Percentiles rank a stretch among this genome's conserved stretches.
These are phyloP conservation scores for Thecamonas trahens DNA, from an alignment of 78 protist species.

Conservation along the genomic window DNA sequence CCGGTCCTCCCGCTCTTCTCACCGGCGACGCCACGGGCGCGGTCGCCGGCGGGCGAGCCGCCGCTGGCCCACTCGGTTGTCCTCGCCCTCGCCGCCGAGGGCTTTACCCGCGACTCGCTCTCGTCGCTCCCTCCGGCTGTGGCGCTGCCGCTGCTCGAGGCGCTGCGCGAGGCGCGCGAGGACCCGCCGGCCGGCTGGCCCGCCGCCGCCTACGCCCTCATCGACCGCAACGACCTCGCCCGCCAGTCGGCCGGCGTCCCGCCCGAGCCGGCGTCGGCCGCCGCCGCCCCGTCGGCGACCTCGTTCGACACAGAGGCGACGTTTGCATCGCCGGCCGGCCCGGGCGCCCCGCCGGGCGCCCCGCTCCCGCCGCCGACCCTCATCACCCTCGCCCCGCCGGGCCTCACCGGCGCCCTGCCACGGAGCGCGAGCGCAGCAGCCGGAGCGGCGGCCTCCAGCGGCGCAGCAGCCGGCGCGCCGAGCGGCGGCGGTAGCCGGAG, in stretches of 20 bases:
- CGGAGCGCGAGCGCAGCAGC: neutral
- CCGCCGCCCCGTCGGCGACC: neutral
- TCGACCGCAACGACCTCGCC: constrained; percentile 18
- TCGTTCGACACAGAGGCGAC: neutral
- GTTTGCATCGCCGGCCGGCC: neutral
- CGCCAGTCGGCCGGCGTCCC: neutral
- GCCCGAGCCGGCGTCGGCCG: neutral
- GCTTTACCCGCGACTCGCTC: neutral
- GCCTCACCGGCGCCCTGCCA: neutral
- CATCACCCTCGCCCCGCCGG: neutral
- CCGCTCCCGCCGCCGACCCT: neutral
- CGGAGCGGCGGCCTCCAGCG: neutral
- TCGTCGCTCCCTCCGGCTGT: constrained; percentile 15
- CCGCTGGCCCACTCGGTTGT: neutral
- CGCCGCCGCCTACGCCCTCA: neutral
- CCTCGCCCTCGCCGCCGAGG: neutral
- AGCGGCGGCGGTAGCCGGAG: neutral
- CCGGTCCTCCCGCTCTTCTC: neutral
- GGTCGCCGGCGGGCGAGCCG: neutral
- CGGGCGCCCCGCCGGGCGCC: neutral
- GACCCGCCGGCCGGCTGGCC: constrained; percentile 7
- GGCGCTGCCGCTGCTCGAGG: constrained; percentile 19
- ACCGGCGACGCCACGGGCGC: neutral
- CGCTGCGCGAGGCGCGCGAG: constrained; percentile 1
- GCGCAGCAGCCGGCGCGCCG: neutral